Conservation (phyloP, 352 stramenopile genomes). For the Phytophthora hybrid region DNA sequence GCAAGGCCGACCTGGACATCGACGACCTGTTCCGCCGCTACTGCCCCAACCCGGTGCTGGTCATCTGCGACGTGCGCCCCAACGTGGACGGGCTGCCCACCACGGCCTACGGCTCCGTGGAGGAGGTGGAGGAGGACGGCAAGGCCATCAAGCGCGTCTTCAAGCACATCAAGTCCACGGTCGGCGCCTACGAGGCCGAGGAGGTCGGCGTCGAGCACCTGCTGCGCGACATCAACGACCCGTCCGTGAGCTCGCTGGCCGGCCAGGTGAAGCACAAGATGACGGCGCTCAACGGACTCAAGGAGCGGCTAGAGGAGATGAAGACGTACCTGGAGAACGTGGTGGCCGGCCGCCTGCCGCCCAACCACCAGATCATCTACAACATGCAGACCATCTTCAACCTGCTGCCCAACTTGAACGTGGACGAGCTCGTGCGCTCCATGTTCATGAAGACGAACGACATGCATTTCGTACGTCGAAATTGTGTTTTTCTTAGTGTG, state of each 20-base stretch:
- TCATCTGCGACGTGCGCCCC: slow-evolving; percentile 98
- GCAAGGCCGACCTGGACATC: slow-evolving; percentile 95
- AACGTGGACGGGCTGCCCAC: slow-evolving; percentile 97
- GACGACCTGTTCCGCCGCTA: slow-evolving; percentile 96
- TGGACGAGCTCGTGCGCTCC: slow-evolving; percentile 95
- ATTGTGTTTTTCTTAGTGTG: neutral
- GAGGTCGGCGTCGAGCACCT: slow-evolving; percentile 99
- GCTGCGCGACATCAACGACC: slow-evolving; percentile 99
- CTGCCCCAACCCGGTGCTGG: slow-evolving; percentile 95
- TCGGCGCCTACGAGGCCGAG: slow-evolving; percentile 96
- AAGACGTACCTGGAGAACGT: slow-evolving; percentile 98
- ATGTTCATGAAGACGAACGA: slow-evolving; percentile 99
- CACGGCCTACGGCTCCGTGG: slow-evolving; percentile 97
- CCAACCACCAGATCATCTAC: slow-evolving; percentile 97
- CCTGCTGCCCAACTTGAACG: slow-evolving; percentile 98
- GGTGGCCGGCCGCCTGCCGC: slow-evolving; percentile 73
- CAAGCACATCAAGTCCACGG: slow-evolving; percentile 97
- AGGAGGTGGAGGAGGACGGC: slow-evolving; percentile 96
- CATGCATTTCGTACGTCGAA: slow-evolving; percentile 96
- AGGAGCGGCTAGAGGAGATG: slow-evolving; percentile 97
- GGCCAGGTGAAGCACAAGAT: slow-evolving; percentile 99
- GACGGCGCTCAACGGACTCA: slow-evolving; percentile 94
- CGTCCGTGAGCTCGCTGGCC: slow-evolving; percentile 97
- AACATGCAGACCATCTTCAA: slow-evolving; percentile 99
- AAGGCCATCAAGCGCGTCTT: slow-evolving; percentile 98